A percentile compares a stretch with the other conserved stretches of the same genome.
These are phyloP conservation scores for Pinus albicaulis DNA, from an alignment of 75 land plant genomes.

Conservation along the genomic window DNA sequence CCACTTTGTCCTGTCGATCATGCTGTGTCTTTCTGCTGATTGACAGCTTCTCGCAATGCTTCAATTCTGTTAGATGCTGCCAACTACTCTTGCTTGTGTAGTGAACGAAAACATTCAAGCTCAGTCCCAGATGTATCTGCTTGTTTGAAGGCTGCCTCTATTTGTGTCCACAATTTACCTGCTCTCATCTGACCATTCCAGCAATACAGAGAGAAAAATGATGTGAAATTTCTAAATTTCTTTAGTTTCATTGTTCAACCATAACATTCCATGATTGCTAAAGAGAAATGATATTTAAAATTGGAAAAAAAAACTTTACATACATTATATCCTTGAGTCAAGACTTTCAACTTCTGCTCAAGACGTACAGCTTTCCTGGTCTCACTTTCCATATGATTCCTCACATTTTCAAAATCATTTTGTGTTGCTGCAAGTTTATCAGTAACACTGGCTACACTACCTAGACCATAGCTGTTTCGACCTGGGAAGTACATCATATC, in stretches of 20 bases:
- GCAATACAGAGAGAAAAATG: neutral
- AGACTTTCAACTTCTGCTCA: conserved; percentile 82
- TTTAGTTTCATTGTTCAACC: too few species aligned
- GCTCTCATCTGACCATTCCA: conserved; percentile 55
- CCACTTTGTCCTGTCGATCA: too few species aligned
- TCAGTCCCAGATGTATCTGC: conserved; percentile 85
- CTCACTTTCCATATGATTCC: conserved; percentile 82
- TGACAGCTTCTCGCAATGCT: conserved; percentile 65
- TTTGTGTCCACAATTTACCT: conserved; percentile 66
- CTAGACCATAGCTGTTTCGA: conserved; percentile 68
- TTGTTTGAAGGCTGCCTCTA: conserved; percentile 77
- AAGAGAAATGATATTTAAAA: neutral
- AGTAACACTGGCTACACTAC: conserved; percentile 74
- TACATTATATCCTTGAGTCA: conserved; percentile 94
- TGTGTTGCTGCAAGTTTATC: conserved; percentile 80
- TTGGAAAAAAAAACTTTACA: neutral
- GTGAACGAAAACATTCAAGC: conserved; percentile 75
- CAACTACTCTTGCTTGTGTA: conserved; percentile 79
- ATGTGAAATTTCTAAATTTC: neutral
- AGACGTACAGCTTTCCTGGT: conserved; percentile 61
- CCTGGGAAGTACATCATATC: conserved; percentile 90
- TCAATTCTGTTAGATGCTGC: conserved; percentile 81
- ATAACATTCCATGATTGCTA: neutral
- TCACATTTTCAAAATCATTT: conserved; percentile 80
- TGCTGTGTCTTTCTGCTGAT: conserved; percentile 87